Base-by-base conservation (phyloP, 345 rosid genomes). In the Eucalyptus coolabah region DNA sequence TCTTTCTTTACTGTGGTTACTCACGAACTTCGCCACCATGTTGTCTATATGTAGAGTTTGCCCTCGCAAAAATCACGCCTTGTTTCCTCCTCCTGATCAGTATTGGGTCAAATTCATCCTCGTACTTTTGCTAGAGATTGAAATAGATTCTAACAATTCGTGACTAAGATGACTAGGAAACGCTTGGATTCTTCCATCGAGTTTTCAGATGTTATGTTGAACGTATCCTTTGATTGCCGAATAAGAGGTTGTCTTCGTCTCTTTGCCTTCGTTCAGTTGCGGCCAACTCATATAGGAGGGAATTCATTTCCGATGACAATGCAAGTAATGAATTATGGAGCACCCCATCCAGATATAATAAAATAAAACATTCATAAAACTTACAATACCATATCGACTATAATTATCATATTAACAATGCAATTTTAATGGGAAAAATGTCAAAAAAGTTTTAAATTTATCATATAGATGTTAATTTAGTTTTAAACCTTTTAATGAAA, bases 381-480 rank as follows among this genome's bases (percentile, higher is more conserved):
- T 16, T 59, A 0, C 65, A 59, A 26, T 60, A 60, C 67, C 0
- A 60, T 26, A 60, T 60, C 1, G 8, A 26, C 12, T 60, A 60
- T 60, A 26, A 60, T 28, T 59, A 26, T 28, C n/a, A 60, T 60
- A 60, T 28, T 26, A 60, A 60, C 16, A 28, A 60, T 60, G 67
- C 67, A 60, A 12, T 59, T 59, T 59, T 59, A 26, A 5, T 0
- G 0, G 10, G 2, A 53, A 7, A 53, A 53, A 53, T 53, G 10
- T 19, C 0, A 53, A 0, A 19, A 53, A 53, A 53, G 5, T 19
- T 2, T 0, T 19, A 53, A 53, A 53, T 0, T 0, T 53, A 53
- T 19, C 7, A 0, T 53, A 53, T 53, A 56, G 2, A 24, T 56
- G 14, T 0, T 0, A 53, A 19, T 0, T 53, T 53, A 53, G 4